Evolutionary conservation across 2,329 filamentous ascomycete species (phyloP).

Genomic region (Raffaelea arxii): DNA sequence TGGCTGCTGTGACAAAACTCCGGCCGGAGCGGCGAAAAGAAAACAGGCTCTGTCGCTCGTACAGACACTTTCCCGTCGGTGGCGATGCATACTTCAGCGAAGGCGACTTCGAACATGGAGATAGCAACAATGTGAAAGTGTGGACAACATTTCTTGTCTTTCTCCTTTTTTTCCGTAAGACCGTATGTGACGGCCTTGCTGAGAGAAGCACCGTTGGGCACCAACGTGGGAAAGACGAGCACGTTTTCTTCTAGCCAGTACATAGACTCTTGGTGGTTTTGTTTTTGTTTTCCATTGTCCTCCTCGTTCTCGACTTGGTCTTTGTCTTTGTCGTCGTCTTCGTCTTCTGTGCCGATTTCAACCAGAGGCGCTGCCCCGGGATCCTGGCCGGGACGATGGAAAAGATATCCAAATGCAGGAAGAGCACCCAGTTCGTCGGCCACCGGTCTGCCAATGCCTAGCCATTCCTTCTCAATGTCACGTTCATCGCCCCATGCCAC

Average conservation of each 20-base stretch:
- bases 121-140: not conserved
- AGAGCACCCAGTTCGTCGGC: too few species aligned
- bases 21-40: too few species aligned
- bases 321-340: not conserved
- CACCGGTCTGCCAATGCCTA: not conserved
- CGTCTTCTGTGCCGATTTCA: too few species aligned
- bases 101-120: not conserved
- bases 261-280: not conserved
- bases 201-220: not conserved
- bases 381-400: too few species aligned
- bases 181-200: not conserved
- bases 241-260: not conserved
- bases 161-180: too few species aligned
- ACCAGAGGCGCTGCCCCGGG: too few species aligned
- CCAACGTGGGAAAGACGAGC: not conserved
- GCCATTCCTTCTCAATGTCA: not conserved
- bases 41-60: too few species aligned
- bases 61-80: not conserved
- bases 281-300: too few species aligned
- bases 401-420: too few species aligned
- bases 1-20: too few species aligned
- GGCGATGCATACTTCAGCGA: not conserved
- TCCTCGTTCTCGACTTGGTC: not conserved
- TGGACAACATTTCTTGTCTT: not conserved
- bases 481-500: too few species aligned